Evolutionary conservation across 208 protist genomes (phyloP).

Genomic region (Wallacemonas collosoma): DNA sequence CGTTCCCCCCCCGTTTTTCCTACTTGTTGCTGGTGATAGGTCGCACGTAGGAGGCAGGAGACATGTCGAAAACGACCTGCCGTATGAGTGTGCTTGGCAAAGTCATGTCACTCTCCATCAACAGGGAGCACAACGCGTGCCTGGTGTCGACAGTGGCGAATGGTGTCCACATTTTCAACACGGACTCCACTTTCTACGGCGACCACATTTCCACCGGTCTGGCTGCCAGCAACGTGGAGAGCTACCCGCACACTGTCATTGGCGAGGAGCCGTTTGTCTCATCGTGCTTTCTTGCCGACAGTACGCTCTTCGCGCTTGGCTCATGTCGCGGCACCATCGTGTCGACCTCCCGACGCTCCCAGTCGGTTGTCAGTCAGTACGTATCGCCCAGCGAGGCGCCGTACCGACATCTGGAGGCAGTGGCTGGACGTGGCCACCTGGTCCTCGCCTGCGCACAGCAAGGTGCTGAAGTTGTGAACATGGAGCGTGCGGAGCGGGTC

Average conservation of each 20-base stretch:
- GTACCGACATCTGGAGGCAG: conserved; percentile 33
- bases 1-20: no score
- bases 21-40: no score
- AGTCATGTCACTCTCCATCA: conserved; percentile 19
- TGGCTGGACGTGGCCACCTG: conserved; percentile 24
- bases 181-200: conserved; percentile 42
- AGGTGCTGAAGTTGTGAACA: conserved; percentile 43
- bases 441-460: conserved; percentile 41
- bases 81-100: conserved; percentile 14
- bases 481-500: conserved; percentile 31
- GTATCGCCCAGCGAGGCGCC: conserved; percentile 23
- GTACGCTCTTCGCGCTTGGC: conserved; percentile 40
- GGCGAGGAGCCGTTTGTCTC: conserved; percentile 46
- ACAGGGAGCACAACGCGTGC: conserved; percentile 36
- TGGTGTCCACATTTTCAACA: conserved; percentile 49
- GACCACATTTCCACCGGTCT: conserved; percentile 27
- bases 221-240: conserved; percentile 46
- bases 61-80: conserved; percentile 12
- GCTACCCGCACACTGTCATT: conserved; percentile 38
- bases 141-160: conserved; percentile 51
- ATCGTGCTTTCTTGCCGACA: conserved; percentile 42
- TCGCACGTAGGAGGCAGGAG: background rate
- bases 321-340: conserved; percentile 38
- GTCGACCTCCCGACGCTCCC: conserved; percentile 40
- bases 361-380: conserved; percentile 33